Evolutionary conservation across 306 rosid species (phyloP).

Genomic region (Hippophae rhamnoides): DNA sequence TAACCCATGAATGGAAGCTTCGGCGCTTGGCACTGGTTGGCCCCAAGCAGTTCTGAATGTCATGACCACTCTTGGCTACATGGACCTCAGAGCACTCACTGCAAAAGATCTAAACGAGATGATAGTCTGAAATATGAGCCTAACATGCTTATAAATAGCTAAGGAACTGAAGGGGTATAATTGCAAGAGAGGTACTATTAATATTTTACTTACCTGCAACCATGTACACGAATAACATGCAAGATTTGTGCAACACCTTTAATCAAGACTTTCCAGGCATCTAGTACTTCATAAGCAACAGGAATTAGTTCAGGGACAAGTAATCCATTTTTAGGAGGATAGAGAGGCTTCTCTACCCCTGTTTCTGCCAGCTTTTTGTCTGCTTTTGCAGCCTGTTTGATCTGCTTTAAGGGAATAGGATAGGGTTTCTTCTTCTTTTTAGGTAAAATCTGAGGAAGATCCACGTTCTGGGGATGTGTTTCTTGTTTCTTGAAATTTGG

Average conservation of each 20-base stretch:
- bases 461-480: constrained; percentile 53
- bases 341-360: constrained; percentile 83
- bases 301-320: constrained; percentile 73
- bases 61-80: constrained; percentile 62
- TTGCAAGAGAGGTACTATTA: constrained; percentile 1
- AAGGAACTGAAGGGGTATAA: neutral
- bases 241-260: constrained; percentile 66
- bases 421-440: constrained; percentile 84
- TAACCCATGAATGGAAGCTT: constrained; percentile 82
- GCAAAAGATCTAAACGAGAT: constrained; percentile 26
- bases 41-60: constrained; percentile 61
- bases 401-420: constrained; percentile 69
- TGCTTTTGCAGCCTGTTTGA: constrained; percentile 48
- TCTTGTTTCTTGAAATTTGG: constrained; percentile 28
- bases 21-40: constrained; percentile 42
- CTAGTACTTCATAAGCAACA: constrained; percentile 67
- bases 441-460: constrained; percentile 59
- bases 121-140: neutral
- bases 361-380: constrained; percentile 60
- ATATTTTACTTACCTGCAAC: constrained; percentile 57
- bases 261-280: constrained; percentile 84
- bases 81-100: constrained; percentile 96
- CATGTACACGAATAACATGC: constrained; percentile 70
- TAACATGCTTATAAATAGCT: neutral
- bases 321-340: constrained; percentile 78